phyloP scores from a whole-genome alignment of 208 protist genomes.

The Trypanosoma theileri region DNA sequence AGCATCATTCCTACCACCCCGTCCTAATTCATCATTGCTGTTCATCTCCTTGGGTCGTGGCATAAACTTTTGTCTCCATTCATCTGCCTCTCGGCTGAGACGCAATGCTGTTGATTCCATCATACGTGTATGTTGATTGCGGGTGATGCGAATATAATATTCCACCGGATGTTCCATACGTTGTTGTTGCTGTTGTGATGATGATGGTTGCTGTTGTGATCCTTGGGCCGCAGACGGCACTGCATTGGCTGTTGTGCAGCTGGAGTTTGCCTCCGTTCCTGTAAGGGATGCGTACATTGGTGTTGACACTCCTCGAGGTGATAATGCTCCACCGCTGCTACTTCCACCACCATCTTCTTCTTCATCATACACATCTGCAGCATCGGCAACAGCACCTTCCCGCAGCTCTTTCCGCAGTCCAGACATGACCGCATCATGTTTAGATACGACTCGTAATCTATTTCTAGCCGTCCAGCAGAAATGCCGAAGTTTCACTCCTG shows the following conservation, averaged over 20 bases:
- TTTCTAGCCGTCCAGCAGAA: slow-evolving; percentile 43
- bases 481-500: slow-evolving; percentile 73
- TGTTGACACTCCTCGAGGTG: too few relatives aligned
- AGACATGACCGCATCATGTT: slow-evolving; percentile 31
- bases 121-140: slow-evolving; percentile 53
- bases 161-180: slow-evolving; percentile 61
- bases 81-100: slow-evolving; percentile 52
- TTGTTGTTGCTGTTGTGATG: slow-evolving; percentile 15
- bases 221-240: neutral
- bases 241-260: neutral
- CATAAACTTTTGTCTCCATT: slow-evolving; percentile 58
- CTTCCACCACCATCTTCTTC: neutral
- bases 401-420: slow-evolving; percentile 54
- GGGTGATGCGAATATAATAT: slow-evolving; percentile 68
- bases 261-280: neutral
- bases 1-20: too few relatives aligned
- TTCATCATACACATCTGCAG: slow-evolving; percentile 1
- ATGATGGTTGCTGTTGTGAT: slow-evolving; percentile 1
- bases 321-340: too few relatives aligned
- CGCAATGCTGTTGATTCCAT: slow-evolving; percentile 47
- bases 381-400: neutral
- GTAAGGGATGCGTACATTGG: neutral
- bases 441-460: slow-evolving; percentile 36
- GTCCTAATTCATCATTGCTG: too few relatives aligned
- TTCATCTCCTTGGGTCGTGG: neutral